phyloP scores from a whole-genome alignment of 495 filamentous ascomycete species.

The Neurospora intermedia region DNA sequence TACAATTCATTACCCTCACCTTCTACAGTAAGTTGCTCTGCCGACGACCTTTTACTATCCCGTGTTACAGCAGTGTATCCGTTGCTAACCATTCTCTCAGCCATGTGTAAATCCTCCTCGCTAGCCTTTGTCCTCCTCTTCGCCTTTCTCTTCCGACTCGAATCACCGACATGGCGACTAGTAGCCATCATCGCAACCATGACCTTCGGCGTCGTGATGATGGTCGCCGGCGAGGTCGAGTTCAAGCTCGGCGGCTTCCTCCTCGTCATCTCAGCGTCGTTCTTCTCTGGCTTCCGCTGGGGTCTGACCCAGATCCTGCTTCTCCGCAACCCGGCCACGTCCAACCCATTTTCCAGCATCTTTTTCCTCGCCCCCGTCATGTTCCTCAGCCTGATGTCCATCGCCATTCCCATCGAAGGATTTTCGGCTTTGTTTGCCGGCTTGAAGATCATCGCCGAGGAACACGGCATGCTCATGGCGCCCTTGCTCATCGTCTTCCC shows the following conservation, averaged over 20 bases:
- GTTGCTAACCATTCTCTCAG: conserved; percentile 26
- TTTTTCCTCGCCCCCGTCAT: conserved; percentile 96
- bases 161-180: conserved; percentile 74
- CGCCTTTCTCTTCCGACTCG: conserved; percentile 88
- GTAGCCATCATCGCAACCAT: conserved; percentile 83
- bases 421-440: conserved; percentile 52
- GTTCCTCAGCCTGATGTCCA: conserved; percentile 71
- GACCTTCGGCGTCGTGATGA: conserved; percentile 95
- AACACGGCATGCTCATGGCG: conserved; percentile 49
- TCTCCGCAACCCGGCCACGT: conserved; percentile 86
- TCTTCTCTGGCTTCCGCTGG: conserved; percentile 97
- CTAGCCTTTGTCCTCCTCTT: conserved; percentile 93
- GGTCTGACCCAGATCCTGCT: conserved; percentile 92
- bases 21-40: conserved; percentile 67
- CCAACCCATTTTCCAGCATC: conserved; percentile 93
- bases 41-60: background rate
- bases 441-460: conserved; percentile 46
- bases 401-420: conserved; percentile 84
- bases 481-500: conserved; percentile 74
- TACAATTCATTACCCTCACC: conserved; percentile 91
- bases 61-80: conserved; percentile 2
- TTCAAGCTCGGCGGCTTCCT: conserved; percentile 84
- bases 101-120: conserved; percentile 98
- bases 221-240: conserved; percentile 93
- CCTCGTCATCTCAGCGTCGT: conserved; percentile 83